phyloP scores from a whole-genome alignment of 2,329 filamentous ascomycete genomes.

The Sporothrix protearum region DNA sequence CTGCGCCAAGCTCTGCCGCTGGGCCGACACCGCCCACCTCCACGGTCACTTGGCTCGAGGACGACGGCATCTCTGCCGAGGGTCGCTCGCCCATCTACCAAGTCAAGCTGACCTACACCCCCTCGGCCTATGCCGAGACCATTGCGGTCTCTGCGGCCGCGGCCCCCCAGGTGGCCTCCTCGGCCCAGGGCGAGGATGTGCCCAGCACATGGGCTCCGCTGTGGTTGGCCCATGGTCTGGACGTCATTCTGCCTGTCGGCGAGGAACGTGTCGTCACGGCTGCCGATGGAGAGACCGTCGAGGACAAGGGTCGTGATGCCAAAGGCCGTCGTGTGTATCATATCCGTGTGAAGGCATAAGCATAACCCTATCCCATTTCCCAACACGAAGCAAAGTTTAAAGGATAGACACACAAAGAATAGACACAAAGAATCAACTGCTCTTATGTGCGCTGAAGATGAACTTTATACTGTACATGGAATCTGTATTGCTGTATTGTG shows the following conservation, averaged over 20 bases:
- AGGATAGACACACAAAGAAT: neutral
- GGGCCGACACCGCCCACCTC: slow-evolving; percentile 27
- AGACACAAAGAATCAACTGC: neutral
- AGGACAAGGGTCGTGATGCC: slow-evolving; percentile 25
- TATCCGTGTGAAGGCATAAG: slow-evolving; percentile 14
- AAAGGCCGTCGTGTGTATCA: slow-evolving; percentile 27
- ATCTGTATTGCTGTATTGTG: neutral
- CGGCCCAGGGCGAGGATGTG: slow-evolving; percentile 25
- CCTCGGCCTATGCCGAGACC: slow-evolving; percentile 18
- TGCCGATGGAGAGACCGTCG: neutral
- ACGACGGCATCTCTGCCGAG: slow-evolving; percentile 34
- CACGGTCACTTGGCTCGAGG: slow-evolving; percentile 33
- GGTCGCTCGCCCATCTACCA: slow-evolving; percentile 32
- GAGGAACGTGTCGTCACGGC: slow-evolving; percentile 33
- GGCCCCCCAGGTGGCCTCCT: slow-evolving; percentile 11
- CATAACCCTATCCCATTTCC: no score
- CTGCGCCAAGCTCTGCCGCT: slow-evolving; percentile 27
- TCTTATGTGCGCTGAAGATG: neutral
- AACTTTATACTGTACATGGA: neutral
- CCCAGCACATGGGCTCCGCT: slow-evolving; percentile 31
- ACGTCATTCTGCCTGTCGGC: slow-evolving; percentile 34
- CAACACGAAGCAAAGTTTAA: no score
- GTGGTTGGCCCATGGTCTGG: slow-evolving; percentile 32
- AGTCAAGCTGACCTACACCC: slow-evolving; percentile 30
- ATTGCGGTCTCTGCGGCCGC: slow-evolving; percentile 29